Conservation (phyloP, 1,139 yeast species). For the Pichia terricola region DNA sequence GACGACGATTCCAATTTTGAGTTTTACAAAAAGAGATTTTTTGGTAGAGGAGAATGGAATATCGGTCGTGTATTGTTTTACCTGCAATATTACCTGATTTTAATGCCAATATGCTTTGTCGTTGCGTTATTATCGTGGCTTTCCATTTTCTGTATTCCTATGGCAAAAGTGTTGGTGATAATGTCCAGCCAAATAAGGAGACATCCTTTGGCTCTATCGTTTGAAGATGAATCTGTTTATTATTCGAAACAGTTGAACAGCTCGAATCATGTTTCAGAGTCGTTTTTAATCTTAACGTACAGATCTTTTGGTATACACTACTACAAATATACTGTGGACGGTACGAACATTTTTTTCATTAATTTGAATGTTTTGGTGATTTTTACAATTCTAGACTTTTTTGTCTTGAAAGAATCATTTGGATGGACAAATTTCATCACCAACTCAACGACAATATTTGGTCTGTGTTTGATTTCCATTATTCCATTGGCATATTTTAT, state of each 20-base stretch:
- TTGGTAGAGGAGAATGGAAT: conserved; percentile 93
- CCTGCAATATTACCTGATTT: conserved; percentile 54
- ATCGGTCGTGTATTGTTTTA: conserved; percentile 74
- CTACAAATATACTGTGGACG: conserved; percentile 92
- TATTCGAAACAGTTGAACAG: conserved; percentile 26
- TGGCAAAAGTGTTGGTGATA: conserved; percentile 67
- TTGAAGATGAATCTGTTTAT: conserved; percentile 51
- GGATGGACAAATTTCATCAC: conserved; percentile 45
- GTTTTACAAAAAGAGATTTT: conserved; percentile 37
- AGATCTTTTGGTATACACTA: conserved; percentile 88
- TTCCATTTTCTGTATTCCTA: conserved; percentile 82
- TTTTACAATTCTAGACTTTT: conserved; percentile 77
- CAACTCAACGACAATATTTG: conserved; percentile 53
- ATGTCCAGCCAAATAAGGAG: conserved; percentile 73
- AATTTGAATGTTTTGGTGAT: conserved; percentile 72
- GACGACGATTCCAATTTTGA: conserved; percentile 19
- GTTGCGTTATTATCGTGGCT: conserved; percentile 68
- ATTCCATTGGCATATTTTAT: conserved; percentile 93
- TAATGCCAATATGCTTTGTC: conserved; percentile 57
- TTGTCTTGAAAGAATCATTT: conserved; percentile 45
- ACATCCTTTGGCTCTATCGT: conserved; percentile 79
- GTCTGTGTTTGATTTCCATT: conserved; percentile 71
- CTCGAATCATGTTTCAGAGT: conserved; percentile 25
- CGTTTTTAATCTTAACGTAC: conserved; percentile 69
- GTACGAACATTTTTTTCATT: conserved; percentile 87